Percentiles rank a stretch among this genome's conserved stretches.
Evolutionary conservation across 1,284 basidiomycete genomes (phyloP).

Genomic region (Ustilago loliicola): DNA sequence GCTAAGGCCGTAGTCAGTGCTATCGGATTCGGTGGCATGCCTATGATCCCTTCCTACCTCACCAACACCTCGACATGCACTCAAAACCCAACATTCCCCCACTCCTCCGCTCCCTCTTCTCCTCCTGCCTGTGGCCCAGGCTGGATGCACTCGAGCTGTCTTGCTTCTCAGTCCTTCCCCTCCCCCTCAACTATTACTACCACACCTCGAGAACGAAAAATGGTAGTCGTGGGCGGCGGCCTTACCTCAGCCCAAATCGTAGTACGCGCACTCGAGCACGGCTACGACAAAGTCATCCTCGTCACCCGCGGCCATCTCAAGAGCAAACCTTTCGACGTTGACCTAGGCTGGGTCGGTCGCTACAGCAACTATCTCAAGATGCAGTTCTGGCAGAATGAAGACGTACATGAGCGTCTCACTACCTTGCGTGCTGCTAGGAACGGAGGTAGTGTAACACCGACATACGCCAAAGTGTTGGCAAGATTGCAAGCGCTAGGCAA

Average conservation of each 20-base stretch:
- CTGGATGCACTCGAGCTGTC: slow-evolving; percentile 70
- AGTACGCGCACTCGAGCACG: slow-evolving; percentile 62
- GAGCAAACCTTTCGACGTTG: slow-evolving; percentile 69
- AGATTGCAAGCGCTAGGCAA: slow-evolving; percentile 50
- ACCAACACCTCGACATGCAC: neutral
- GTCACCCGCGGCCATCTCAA: slow-evolving; percentile 68
- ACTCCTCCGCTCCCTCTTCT: neutral
- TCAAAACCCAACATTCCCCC: neutral
- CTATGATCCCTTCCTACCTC: slow-evolving; percentile 57
- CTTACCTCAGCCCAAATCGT: slow-evolving; percentile 71
- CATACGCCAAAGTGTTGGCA: slow-evolving; percentile 59
- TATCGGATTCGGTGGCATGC: slow-evolving; percentile 65
- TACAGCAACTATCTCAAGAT: slow-evolving; percentile 66
- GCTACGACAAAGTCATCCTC: slow-evolving; percentile 66
- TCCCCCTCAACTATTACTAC: slow-evolving; percentile 28
- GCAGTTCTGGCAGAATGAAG: slow-evolving; percentile 68
- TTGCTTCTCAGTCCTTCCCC: slow-evolving; percentile 51
- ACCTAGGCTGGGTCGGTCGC: slow-evolving; percentile 65
- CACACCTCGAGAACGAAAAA: slow-evolving; percentile 3
- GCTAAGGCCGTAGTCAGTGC: slow-evolving; percentile 65
- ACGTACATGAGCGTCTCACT: slow-evolving; percentile 46
- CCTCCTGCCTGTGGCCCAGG: slow-evolving; percentile 41
- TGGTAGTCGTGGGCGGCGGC: slow-evolving; percentile 70
- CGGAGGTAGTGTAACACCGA: slow-evolving; percentile 69
- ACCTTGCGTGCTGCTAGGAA: slow-evolving; percentile 63